Base-by-base conservation (phyloP, 2,329 filamentous ascomycete species). In the Monosporascus cannonballus region DNA sequence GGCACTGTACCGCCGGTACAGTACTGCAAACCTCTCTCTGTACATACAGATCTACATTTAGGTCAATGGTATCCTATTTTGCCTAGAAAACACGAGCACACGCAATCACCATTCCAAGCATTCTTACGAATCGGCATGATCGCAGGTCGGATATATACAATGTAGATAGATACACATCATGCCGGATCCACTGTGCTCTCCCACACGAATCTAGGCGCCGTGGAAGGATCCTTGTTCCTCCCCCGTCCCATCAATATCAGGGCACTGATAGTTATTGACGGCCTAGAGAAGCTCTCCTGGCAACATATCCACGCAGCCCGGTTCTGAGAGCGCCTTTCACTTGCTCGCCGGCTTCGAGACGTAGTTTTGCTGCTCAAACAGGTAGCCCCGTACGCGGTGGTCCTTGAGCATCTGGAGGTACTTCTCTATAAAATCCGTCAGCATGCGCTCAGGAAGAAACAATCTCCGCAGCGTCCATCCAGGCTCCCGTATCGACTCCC, bases 331-430 rank as follows among this genome's bases (percentile, higher is more conserved):
- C 30, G 4, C 47, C 46, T 52, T 57, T 38, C 61, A 60, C 54
- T 59, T 54, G 30, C 14, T 34, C 30, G 30, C 30, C 30, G 30
- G 30, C 55, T 62, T 57, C 27, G 55, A 18, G 47, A 85, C 68
- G 71, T 89, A 89, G 75, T 91, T 90, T 68, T 88, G 85, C 73
- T 92, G 88, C 66, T 90, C 75, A 63, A 90, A 91, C 59, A 90
- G 76, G 70, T 89, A 90, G 54, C 89, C 89, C 75, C 84, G 86
- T 69, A 93, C 79, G 73, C 89, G 87, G 65, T 87, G 79, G 59
- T 87, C 80, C 73, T 87, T 87, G 62, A 94, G 75, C 61, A 93
- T 76, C 71, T 90, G 80, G 58, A 94, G 78, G 68, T 93, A 94
- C 67, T 86, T 83, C 59, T 68, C 66, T 68, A 53, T 49, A 49